Conservation (phyloP, 371 early-diverging fungal species). For the Rhizopus sp. region DNA sequence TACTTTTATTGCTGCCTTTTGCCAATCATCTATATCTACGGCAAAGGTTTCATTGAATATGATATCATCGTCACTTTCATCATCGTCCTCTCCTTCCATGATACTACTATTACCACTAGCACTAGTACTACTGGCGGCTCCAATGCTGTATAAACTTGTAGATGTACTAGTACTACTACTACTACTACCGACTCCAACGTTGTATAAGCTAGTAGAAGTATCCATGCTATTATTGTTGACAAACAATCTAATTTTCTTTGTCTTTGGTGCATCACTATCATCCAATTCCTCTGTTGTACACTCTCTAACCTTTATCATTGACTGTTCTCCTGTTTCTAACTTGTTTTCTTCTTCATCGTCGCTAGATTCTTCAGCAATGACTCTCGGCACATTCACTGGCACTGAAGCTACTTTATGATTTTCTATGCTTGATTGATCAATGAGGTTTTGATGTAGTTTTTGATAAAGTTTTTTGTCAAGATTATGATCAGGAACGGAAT, state of each 20-base stretch:
- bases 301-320: neutral
- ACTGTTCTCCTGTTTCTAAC: neutral
- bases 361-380: neutral
- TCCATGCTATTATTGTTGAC: neutral
- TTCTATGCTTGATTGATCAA: neutral
- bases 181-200: slow-evolving; percentile 24
- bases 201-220: neutral
- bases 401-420: neutral
- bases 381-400: neutral
- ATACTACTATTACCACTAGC: slow-evolving; percentile 21
- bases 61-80: neutral
- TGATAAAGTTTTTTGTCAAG: slow-evolving; percentile 6
- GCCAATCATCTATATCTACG: slow-evolving; percentile 13
- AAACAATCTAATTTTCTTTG: slow-evolving; percentile 1
- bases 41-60: slow-evolving; percentile 14
- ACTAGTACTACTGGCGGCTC: no score
- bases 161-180: slow-evolving; percentile 10
- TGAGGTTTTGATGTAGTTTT: neutral
- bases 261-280: neutral
- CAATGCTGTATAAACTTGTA: neutral
- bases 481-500: neutral
- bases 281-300: neutral
- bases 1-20: slow-evolving; percentile 6
- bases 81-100: slow-evolving; percentile 58
- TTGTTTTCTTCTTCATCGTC: neutral